These are phyloP conservation scores for Citrullus amarus DNA, from an alignment of 306 rosid species.

Conservation along the genomic window DNA sequence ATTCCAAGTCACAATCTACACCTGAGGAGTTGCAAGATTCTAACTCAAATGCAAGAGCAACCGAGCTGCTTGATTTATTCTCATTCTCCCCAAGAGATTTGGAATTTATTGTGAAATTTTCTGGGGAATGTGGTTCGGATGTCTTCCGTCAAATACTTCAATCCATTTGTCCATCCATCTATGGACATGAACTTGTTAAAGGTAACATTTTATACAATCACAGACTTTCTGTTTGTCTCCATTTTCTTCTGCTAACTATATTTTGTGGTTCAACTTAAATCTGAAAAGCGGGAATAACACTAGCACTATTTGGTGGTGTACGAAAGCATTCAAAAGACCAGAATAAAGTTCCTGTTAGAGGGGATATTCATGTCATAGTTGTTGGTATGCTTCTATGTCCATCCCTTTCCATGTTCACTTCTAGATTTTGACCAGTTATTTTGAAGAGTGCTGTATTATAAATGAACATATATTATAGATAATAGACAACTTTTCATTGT, in stretches of 20 bases:
- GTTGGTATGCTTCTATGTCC: conserved; percentile 56
- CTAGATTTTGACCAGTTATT: conserved; percentile 7
- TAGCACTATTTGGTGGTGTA: conserved; percentile 82
- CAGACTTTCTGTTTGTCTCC: not conserved
- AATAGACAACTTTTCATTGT: conserved; percentile 13
- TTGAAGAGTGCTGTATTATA: conserved; percentile 1
- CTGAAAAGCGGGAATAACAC: conserved; percentile 72
- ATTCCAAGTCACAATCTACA: conserved; percentile 60
- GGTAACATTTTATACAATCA: conserved; percentile 28
- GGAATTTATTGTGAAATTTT: conserved; percentile 74
- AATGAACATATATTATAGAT: conserved; percentile 10
- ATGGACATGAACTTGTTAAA: conserved; percentile 96
- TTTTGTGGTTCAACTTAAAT: conserved; percentile 1
- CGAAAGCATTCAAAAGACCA: conserved; percentile 73
- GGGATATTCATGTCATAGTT: conserved; percentile 85
- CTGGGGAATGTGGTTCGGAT: conserved; percentile 63
- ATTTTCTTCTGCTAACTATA: conserved; percentile 1
- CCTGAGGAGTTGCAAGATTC: conserved; percentile 49
- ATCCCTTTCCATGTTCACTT: conserved; percentile 18
- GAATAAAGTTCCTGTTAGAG: conserved; percentile 95
- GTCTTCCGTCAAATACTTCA: conserved; percentile 81
- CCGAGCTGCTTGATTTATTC: conserved; percentile 55
- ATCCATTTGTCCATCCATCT: conserved; percentile 90
- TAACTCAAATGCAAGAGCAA: conserved; percentile 46
- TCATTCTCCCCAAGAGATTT: conserved; percentile 80